Percentiles rank a stretch among this genome's conserved stretches.
Conservation (phyloP, 768 basidiomycete species). For the Amanita rimosa region DNA sequence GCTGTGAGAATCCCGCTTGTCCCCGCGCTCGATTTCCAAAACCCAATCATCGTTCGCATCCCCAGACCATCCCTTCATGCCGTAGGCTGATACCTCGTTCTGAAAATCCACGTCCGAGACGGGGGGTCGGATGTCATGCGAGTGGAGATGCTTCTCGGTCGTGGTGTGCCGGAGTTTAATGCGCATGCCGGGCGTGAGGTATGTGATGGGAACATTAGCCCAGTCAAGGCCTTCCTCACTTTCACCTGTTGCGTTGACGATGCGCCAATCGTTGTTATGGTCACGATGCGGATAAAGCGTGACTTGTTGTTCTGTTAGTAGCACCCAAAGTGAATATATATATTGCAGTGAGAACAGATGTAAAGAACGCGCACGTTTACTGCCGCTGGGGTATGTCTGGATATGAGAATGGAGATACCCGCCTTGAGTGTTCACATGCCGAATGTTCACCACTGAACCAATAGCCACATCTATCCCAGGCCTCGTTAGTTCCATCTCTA, state of each 20-base stretch:
- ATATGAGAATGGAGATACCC: conserved; percentile 97
- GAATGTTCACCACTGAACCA: conserved; percentile 73
- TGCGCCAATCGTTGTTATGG: conserved; percentile 86
- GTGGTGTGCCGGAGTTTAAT: conserved; percentile 73
- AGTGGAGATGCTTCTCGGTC: conserved; percentile 85
- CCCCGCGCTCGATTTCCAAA: conserved; percentile 72
- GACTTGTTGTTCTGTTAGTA: conserved; percentile 80
- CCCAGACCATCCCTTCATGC: conserved; percentile 73
- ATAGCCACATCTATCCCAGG: conserved; percentile 63
- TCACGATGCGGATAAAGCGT: conserved; percentile 99
- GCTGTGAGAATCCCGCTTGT: conserved; percentile 54
- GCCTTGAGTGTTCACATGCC: conserved; percentile 94
- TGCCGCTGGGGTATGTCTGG: conserved; percentile 84
- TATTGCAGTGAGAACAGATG: conserved; percentile 1
- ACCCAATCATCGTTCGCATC: conserved; percentile 93
- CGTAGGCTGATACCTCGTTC: conserved; percentile 95
- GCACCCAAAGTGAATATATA: background rate
- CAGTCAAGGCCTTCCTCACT: conserved; percentile 30
- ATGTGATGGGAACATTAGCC: conserved; percentile 39
- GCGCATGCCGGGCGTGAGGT: conserved; percentile 53
- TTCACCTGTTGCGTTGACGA: conserved; percentile 61
- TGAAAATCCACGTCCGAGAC: conserved; percentile 98
- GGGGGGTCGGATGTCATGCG: conserved; percentile 90
- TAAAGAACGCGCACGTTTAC: conserved; percentile 50
- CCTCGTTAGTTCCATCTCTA: background rate